phyloP scores from a whole-genome alignment of 2,329 filamentous ascomycete genomes.

The Cephalotrichum gorgonifer region DNA sequence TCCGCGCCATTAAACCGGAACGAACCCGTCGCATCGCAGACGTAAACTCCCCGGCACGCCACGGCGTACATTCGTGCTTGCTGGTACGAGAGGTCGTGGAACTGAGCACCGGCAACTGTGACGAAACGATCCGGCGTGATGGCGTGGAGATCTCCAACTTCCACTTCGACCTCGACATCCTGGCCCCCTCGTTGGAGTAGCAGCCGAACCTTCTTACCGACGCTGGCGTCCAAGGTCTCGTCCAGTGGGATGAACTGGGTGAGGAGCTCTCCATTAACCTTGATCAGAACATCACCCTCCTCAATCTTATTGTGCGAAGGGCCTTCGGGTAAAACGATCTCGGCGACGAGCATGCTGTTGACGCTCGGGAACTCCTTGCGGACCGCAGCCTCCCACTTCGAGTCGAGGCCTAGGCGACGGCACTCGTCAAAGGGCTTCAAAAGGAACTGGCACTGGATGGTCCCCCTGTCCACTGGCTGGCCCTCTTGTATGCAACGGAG shows the following conservation, averaged over 20 bases:
- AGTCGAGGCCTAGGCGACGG: slow-evolving; percentile 71
- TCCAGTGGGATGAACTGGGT: slow-evolving; percentile 90
- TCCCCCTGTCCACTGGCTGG: slow-evolving; percentile 71
- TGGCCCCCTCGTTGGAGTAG: slow-evolving; percentile 82
- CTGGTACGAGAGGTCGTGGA: slow-evolving; percentile 95
- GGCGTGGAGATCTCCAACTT: slow-evolving; percentile 79
- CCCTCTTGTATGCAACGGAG: slow-evolving; percentile 74
- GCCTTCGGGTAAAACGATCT: slow-evolving; percentile 85
- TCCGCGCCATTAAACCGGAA: slow-evolving; percentile 89
- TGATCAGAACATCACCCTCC: slow-evolving; percentile 87
- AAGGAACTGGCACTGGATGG: slow-evolving; percentile 96
- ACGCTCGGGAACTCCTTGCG: slow-evolving; percentile 80
- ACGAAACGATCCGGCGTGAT: slow-evolving; percentile 97
- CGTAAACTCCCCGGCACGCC: slow-evolving; percentile 81
- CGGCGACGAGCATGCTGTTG: slow-evolving; percentile 93
- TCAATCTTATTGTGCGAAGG: slow-evolving; percentile 80
- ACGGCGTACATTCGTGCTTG: slow-evolving; percentile 95
- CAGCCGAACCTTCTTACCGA: slow-evolving; percentile 67
- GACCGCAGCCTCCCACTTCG: slow-evolving; percentile 78
- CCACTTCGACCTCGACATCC: slow-evolving; percentile 73
- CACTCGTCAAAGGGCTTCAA: slow-evolving; percentile 98
- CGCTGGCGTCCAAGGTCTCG: slow-evolving; percentile 80
- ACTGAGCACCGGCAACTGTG: slow-evolving; percentile 84
- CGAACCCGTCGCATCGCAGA: slow-evolving; percentile 89
- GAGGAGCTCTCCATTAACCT: slow-evolving; percentile 86